Percentiles rank a stretch among this genome's conserved stretches.
These are phyloP conservation scores for Thuja plicata DNA, from an alignment of 83 land plant genomes.

Conservation along the genomic window DNA sequence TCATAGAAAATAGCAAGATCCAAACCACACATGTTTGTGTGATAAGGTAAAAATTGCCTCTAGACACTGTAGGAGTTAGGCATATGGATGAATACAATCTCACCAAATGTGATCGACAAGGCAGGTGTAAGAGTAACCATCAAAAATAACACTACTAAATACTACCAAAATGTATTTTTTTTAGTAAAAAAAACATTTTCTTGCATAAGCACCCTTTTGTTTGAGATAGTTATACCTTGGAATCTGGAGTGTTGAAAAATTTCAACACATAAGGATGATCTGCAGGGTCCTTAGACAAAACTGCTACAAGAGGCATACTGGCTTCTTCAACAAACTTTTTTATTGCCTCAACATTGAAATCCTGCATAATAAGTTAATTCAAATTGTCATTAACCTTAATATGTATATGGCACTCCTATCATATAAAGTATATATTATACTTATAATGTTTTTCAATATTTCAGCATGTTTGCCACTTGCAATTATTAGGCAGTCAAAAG, in stretches of 20 bases:
- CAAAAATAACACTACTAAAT: too few species aligned
- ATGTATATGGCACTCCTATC: background rate
- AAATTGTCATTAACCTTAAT: background rate
- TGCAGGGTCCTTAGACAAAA: slow-evolving; percentile 62
- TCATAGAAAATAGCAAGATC: background rate
- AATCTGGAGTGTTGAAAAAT: slow-evolving; percentile 58
- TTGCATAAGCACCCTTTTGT: too few species aligned
- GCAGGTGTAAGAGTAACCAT: background rate
- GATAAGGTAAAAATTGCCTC: background rate
- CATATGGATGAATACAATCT: background rate
- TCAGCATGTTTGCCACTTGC: background rate
- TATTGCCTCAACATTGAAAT: slow-evolving; percentile 64
- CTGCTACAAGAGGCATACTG: slow-evolving; percentile 71
- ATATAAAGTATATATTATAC: background rate
- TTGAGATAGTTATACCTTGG: slow-evolving; percentile 51
- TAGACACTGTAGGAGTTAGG: background rate
- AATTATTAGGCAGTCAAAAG: background rate
- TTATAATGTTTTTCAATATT: background rate
- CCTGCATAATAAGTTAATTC: slow-evolving; percentile 42
- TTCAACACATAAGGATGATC: slow-evolving; percentile 61
- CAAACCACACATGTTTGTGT: background rate
- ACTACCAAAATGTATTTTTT: background rate
- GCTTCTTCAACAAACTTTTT: slow-evolving; percentile 72
- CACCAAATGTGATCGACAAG: background rate
- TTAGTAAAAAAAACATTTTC: background rate